phyloP scores from a whole-genome alignment of 169 alveolate genomes.

The Perkinsus olseni region DNA sequence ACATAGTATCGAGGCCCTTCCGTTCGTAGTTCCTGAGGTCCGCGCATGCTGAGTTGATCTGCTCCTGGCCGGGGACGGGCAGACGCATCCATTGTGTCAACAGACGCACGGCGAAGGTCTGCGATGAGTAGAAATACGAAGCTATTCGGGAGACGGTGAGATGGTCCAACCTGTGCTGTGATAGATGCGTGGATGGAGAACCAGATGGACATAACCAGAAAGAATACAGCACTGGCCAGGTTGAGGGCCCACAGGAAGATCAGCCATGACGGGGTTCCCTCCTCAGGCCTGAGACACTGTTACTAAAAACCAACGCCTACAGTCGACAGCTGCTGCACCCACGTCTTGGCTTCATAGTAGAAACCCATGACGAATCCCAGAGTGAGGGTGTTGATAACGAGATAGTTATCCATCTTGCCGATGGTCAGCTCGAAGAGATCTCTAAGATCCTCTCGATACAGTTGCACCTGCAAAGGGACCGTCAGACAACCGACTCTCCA shows the following conservation, averaged over 20 bases:
- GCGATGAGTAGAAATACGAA: no score
- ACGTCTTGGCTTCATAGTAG: background rate
- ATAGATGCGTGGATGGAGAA: constrained; percentile 1
- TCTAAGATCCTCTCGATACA: background rate
- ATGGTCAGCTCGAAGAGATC: background rate
- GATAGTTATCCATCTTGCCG: background rate
- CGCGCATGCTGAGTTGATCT: no score
- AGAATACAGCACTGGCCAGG: background rate
- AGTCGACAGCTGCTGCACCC: no score
- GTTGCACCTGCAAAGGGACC: background rate
- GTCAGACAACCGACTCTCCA: no score
- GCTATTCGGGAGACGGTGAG: no score
- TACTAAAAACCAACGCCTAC: no score
- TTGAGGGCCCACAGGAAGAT: background rate
- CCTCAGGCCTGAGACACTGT: no score
- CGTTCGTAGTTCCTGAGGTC: no score
- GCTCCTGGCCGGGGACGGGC: background rate
- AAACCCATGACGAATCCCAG: background rate
- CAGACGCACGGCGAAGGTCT: background rate
- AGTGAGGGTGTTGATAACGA: background rate
- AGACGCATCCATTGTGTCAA: background rate
- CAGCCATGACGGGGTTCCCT: background rate
- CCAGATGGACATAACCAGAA: background rate
- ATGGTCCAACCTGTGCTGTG: background rate
- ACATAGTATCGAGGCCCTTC: no score